Conservation (phyloP, 192 early-diverging fungal genomes). For the Thamnidium elegans region DNA sequence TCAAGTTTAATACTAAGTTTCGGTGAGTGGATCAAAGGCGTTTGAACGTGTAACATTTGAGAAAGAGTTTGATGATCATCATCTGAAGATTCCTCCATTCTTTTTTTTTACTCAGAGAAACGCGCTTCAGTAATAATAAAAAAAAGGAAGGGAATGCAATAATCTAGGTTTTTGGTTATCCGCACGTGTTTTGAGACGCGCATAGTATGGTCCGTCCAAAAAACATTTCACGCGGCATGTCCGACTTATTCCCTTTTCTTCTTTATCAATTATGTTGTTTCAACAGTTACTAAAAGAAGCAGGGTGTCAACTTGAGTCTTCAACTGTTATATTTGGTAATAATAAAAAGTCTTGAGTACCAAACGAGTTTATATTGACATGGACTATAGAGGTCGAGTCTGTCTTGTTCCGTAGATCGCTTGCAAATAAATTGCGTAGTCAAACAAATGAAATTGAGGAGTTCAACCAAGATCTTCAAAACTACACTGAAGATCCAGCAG, state of each 20-base stretch:
- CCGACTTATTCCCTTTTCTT: background rate
- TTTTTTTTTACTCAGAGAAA: background rate
- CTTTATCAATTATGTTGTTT: background rate
- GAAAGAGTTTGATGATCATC: slow-evolving; percentile 13
- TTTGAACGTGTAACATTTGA: slow-evolving; percentile 41
- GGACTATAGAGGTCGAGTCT: slow-evolving; percentile 17
- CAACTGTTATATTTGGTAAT: background rate
- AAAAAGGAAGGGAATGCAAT: background rate
- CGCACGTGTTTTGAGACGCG: no score
- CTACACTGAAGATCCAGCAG: slow-evolving; percentile 3
- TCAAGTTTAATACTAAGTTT: slow-evolving; percentile 35
- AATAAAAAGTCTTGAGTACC: background rate
- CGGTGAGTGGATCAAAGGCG: slow-evolving; percentile 49
- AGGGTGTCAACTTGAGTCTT: slow-evolving; percentile 3
- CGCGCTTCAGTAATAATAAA: background rate
- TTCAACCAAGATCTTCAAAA: slow-evolving; percentile 18
- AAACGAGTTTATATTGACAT: background rate
- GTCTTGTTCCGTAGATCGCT: slow-evolving; percentile 17
- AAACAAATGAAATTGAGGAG: background rate
- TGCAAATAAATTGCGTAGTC: background rate
- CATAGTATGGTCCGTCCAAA: background rate
- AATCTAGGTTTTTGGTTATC: background rate
- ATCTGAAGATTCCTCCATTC: slow-evolving; percentile 29
- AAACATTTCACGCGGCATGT: background rate
- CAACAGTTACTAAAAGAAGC: slow-evolving; percentile 1